Conservation (phyloP, 257 asterid species). For the Solanum rostratum region DNA sequence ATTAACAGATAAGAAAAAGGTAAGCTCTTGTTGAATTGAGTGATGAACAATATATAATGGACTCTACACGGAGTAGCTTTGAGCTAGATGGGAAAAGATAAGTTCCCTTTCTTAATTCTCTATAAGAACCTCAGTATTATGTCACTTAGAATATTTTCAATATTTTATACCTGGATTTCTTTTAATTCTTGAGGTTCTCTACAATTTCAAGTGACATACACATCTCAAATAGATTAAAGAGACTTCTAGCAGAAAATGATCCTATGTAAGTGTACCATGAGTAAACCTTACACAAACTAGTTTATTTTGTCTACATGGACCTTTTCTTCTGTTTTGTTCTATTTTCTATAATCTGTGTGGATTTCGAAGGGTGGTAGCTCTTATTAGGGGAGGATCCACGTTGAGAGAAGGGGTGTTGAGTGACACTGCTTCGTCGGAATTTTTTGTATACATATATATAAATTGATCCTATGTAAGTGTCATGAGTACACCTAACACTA, state of each 20-base stretch:
- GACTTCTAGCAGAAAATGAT: background rate
- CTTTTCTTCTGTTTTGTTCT: background rate
- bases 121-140: background rate
- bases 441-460: no score
- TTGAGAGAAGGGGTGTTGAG: no score
- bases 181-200: background rate
- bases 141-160: background rate
- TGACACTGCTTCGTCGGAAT: no score
- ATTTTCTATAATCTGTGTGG: background rate
- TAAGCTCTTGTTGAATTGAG: background rate
- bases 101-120: background rate
- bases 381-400: no score
- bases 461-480: background rate
- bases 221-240: background rate
- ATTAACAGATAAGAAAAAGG: background rate
- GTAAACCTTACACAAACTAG: background rate
- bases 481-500: background rate
- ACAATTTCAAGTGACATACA: background rate
- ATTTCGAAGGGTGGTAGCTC: background rate
- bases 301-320: background rate
- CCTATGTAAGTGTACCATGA: background rate
- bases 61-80: background rate
- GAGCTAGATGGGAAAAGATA: background rate
- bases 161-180: background rate
- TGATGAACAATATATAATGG: background rate